A percentile compares a stretch with the other conserved stretches of the same genome.
Evolutionary conservation across 2,329 filamentous ascomycete genomes (phyloP).

Genomic region (Sporothrix schenckii): DNA sequence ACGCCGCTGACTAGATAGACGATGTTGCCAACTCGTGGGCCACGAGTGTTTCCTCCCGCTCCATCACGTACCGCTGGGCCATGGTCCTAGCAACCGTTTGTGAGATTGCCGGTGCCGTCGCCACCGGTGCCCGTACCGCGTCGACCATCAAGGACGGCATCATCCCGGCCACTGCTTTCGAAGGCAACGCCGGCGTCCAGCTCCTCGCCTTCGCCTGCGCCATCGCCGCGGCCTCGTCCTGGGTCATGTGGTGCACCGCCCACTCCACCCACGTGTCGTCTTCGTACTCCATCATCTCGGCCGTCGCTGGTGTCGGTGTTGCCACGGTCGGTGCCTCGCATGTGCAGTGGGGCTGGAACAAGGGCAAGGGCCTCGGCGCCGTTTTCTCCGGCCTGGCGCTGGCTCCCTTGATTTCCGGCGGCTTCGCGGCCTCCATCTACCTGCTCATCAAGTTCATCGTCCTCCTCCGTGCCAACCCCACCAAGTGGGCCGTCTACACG

Average conservation of each 20-base stretch:
- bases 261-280: constrained; percentile 74
- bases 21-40: constrained; percentile 87
- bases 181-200: constrained; percentile 64
- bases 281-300: constrained; percentile 71
- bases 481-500: constrained; percentile 72
- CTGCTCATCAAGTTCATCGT: constrained; percentile 72
- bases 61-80: constrained; percentile 69
- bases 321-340: constrained; percentile 63
- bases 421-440: constrained; percentile 70
- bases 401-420: constrained; percentile 68
- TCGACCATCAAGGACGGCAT: constrained; percentile 81
- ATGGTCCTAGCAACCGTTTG: constrained; percentile 69
- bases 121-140: constrained; percentile 69
- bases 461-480: constrained; percentile 70
- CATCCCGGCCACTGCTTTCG: constrained; percentile 63
- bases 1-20: constrained; percentile 50
- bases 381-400: constrained; percentile 73
- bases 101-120: constrained; percentile 68
- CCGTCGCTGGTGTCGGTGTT: constrained; percentile 70
- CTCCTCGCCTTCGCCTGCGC: constrained; percentile 69
- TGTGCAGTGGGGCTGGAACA: constrained; percentile 71
- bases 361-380: constrained; percentile 68
- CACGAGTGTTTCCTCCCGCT: constrained; percentile 78
- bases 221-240: constrained; percentile 65
- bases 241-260: constrained; percentile 80